Evolutionary conservation across 2,329 filamentous ascomycete genomes (phyloP), one percentile per base, ranked within the genome.

Genomic region (Exophiala spinifera): DNA sequence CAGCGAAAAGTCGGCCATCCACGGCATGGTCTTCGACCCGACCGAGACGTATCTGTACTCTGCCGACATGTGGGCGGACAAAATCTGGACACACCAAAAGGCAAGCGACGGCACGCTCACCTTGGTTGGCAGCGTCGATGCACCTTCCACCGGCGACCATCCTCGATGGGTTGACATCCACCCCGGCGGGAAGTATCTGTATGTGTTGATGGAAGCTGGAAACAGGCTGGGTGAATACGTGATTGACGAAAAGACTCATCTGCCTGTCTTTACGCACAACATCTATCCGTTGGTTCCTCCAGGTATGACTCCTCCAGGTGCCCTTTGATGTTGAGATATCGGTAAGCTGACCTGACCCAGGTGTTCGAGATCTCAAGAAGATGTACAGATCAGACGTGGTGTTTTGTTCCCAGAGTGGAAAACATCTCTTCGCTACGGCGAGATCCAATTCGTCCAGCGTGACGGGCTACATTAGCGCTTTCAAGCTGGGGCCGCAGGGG

Each of bases 371-470:
- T 15, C 48, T 56, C 57, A 79, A 83, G 46, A 80, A 79, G 64
- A 84, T 89, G 77, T 95, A 92, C 74, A 87, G 90, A 63, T 87
- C 87, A 65, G 90, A 95, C 67, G 90, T 95, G n/a, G 88, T 87
- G 62, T 83, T 85, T 63, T 77, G 89, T 25, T 86, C 86, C 0
- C 76, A 77, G 53, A 88, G 83, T 57, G 85, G 85, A 4, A 73
- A 79, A 53, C 89, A 94, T 65, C 84, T 95, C 53, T 95, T 95
- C 69, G 90, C 90, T 2, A 91, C 88, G 1, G 83, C 88, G n/a
- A 83, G 90, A 40, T 83, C 88, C 51, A 94, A 95, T 74, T 80
- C 81, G 53, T 85, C 85, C 66, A 81, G 84, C 44, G 76, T 91
- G 36, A 89, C 88, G 1, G 90, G 90, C 40, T 95, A 95, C 70